Evolutionary conservation across 768 basidiomycete genomes (phyloP), one percentile per base, ranked within the genome.

Genomic region (Hemileccinum rubropunctum): DNA sequence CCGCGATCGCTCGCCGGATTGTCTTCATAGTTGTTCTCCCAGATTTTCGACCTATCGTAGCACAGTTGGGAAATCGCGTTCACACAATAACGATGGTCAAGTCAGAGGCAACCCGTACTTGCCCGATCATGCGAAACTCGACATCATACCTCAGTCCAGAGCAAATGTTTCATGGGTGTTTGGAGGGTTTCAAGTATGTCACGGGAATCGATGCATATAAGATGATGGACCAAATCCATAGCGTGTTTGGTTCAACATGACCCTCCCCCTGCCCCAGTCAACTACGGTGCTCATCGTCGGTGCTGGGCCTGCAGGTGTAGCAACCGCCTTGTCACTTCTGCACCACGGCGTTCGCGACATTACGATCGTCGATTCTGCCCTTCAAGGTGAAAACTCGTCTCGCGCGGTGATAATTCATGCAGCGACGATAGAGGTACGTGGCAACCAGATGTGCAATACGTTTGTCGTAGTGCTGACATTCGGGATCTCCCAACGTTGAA

Each of bases 331-430:
- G 20, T 70, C 76, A 10, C 70, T 79, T 1, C 52, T 65, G n/a
- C 60, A 71, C 12, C 66, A 74, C 14, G 73, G 73, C 3, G 69
- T 69, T 37, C 57, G 53, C 20, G 69, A 76, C 36, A 45, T 79
- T 64, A 51, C 70, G 14, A 60, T 77, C 13, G 37, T 38, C 37
- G 37, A 38, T 38, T 18, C 37, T 12, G 73, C 55, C 2, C 44
- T 46, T 6, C 42, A 65, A 36, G 67, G 67, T 37, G 58, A 64
- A 42, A 63, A 67, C 38, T 59, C 69, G 9, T 74, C 77, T 8
- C 72, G 77, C 17, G 76, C 77, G 1, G 56, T 72, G 6, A 69
- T 71, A 2, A 59, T 79, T 23, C 77, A 79, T 57, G 73, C 78
- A 18, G 73, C 76, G 17, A 79, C 78, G 3, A 61, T 79, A 18